phyloP scores from a whole-genome alignment of 2,329 filamentous ascomycete species.

The Talaromyces sp. region DNA sequence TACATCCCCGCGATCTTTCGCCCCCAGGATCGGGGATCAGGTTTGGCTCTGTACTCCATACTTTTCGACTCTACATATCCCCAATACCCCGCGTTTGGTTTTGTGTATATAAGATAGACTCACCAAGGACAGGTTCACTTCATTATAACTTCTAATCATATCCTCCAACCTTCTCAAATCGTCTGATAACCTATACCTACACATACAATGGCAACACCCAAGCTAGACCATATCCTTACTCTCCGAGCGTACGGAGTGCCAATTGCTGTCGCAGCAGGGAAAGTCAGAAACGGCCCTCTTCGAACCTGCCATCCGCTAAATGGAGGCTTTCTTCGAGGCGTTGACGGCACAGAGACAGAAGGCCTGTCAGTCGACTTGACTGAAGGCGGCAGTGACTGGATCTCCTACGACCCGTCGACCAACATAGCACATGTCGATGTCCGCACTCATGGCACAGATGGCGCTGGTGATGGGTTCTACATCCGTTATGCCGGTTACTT shows the following conservation, averaged over 20 bases:
- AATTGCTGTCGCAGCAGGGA: not conserved
- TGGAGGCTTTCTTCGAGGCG: not conserved
- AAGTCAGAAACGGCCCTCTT: not conserved
- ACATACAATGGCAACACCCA: not conserved
- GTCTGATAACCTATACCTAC: too few species aligned
- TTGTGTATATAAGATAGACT: not conserved
- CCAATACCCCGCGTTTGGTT: not conserved
- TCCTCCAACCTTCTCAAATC: not conserved
- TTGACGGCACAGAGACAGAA: not conserved
- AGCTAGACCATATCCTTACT: not conserved
- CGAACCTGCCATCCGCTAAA: not conserved
- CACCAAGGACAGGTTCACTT: not conserved
- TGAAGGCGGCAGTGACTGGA: not conserved
- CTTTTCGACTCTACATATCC: too few species aligned
- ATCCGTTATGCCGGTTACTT: not conserved
- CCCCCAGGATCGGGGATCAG: not conserved
- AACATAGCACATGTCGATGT: not conserved
- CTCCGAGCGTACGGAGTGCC: not conserved
- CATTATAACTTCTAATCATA: not conserved
- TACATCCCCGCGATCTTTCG: not conserved
- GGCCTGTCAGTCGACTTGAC: not conserved
- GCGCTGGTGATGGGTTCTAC: not conserved
- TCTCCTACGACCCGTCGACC: not conserved
- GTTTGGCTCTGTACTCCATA: not conserved
- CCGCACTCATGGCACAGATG: not conserved